These are phyloP conservation scores for Vitis rupestris DNA, from an alignment of 164 flowering plant species.

Conservation along the genomic window DNA sequence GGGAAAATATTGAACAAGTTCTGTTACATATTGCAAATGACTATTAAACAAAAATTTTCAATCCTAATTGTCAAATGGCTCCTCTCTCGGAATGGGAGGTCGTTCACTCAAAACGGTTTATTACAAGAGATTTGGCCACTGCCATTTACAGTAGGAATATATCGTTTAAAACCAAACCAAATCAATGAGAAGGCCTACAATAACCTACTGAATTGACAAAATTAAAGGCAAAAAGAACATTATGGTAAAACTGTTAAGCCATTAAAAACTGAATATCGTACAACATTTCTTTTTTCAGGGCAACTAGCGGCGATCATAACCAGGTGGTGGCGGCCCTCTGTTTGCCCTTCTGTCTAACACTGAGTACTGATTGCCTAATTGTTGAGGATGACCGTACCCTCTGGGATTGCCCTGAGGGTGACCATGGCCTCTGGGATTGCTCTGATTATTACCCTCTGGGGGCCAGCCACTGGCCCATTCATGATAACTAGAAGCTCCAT, in stretches of 20 bases:
- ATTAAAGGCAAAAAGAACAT: background rate
- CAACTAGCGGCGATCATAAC: slow-evolving; percentile 18
- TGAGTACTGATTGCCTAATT: slow-evolving; percentile 35
- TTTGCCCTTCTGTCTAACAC: slow-evolving; percentile 32
- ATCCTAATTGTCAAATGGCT: too few relatives aligned
- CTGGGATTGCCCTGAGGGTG: slow-evolving; percentile 16
- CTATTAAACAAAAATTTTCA: background rate
- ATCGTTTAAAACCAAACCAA: too few relatives aligned
- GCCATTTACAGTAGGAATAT: too few relatives aligned
- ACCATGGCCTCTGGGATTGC: too few relatives aligned
- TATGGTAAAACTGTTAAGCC: too few relatives aligned
- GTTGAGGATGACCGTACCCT: slow-evolving; percentile 33
- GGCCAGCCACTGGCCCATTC: slow-evolving; percentile 24
- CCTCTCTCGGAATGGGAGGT: too few relatives aligned
- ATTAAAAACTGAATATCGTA: slow-evolving; percentile 14
- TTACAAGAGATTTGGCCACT: too few relatives aligned
- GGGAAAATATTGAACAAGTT: too few relatives aligned
- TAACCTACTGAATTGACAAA: background rate
- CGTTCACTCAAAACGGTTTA: too few relatives aligned
- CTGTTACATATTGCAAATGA: background rate
- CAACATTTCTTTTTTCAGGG: slow-evolving; percentile 2
- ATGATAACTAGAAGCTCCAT: slow-evolving; percentile 21
- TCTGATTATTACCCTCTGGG: slow-evolving; percentile 10
- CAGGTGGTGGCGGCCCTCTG: slow-evolving; percentile 39
- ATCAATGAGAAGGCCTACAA: background rate